Conservation (phyloP, 2,329 filamentous ascomycete genomes). For the Pestalotiopsis sp. region DNA sequence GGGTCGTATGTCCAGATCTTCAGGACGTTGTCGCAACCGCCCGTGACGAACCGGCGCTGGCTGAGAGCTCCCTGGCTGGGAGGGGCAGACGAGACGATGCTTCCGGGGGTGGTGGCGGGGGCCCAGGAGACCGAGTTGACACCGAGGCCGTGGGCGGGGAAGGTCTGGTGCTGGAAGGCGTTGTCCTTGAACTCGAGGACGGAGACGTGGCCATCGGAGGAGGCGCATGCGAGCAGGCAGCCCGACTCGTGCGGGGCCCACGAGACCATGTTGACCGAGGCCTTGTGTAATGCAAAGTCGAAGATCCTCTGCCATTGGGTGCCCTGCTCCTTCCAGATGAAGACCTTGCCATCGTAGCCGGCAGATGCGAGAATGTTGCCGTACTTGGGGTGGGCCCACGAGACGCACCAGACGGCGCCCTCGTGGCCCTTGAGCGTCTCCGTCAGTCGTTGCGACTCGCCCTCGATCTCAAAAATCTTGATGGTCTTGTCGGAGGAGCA, state of each 20-base stretch:
- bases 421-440: slow-evolving; percentile 98
- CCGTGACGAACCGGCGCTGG: slow-evolving; percentile 86
- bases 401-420: slow-evolving; percentile 95
- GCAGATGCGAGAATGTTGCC: slow-evolving; percentile 96
- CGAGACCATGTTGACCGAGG: slow-evolving; percentile 92
- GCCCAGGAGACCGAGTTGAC: slow-evolving; percentile 98
- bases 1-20: slow-evolving; percentile 88
- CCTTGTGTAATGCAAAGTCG: slow-evolving; percentile 91
- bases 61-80: slow-evolving; percentile 59
- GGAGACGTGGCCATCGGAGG: slow-evolving; percentile 88
- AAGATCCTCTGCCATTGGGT: slow-evolving; percentile 82
- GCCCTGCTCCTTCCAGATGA: slow-evolving; percentile 93
- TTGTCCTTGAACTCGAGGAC: slow-evolving; percentile 98
- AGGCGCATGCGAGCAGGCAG: slow-evolving; percentile 91
- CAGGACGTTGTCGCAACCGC: slow-evolving; percentile 88
- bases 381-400: slow-evolving; percentile 98
- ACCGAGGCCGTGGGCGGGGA: slow-evolving; percentile 88
- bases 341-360: slow-evolving; percentile 95
- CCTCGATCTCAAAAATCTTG: slow-evolving; percentile 98
- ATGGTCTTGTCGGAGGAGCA: slow-evolving; percentile 98
- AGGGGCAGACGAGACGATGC: slow-evolving; percentile 70
- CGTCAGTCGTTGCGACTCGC: slow-evolving; percentile 82
- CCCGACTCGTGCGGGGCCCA: slow-evolving; percentile 98
- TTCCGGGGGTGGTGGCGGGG: slow-evolving; percentile 79
- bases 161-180: slow-evolving; percentile 84